Evolutionary conservation across 345 rosid species (phyloP).

Genomic region (Aquilaria malaccensis): DNA sequence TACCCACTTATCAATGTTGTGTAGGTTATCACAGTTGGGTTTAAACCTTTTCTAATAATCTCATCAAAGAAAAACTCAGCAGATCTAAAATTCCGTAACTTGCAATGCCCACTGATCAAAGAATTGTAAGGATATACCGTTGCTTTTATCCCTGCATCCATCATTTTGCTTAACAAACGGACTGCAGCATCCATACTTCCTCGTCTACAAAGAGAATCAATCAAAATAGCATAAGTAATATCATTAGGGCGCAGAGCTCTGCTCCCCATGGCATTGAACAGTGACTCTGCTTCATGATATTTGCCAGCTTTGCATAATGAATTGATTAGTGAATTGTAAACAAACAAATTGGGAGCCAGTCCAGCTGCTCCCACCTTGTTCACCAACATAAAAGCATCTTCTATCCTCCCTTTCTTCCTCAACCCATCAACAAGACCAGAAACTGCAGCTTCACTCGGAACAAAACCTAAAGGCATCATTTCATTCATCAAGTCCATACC

Average conservation of each 20-base stretch:
- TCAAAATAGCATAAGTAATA: slow-evolving; percentile 65
- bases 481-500: slow-evolving; percentile 53
- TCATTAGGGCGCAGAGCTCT: slow-evolving; percentile 42
- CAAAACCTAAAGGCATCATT: slow-evolving; percentile 51
- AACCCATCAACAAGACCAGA: slow-evolving; percentile 59
- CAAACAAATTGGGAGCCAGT: slow-evolving; percentile 54
- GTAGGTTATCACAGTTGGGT: slow-evolving; percentile 72
- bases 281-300: slow-evolving; percentile 56
- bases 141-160: slow-evolving; percentile 31
- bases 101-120: slow-evolving; percentile 72
- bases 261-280: slow-evolving; percentile 48
- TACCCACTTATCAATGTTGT: slow-evolving; percentile 70
- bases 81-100: slow-evolving; percentile 43
- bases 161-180: slow-evolving; percentile 49
- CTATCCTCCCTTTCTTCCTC: slow-evolving; percentile 53
- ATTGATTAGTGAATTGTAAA: slow-evolving; percentile 67
- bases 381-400: slow-evolving; percentile 53
- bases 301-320: slow-evolving; percentile 56
- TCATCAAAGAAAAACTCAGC: slow-evolving; percentile 50
- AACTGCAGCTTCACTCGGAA: slow-evolving; percentile 68
- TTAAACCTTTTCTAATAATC: slow-evolving; percentile 49
- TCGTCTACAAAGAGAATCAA: slow-evolving; percentile 75
- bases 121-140: slow-evolving; percentile 79
- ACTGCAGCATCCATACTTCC: slow-evolving; percentile 54
- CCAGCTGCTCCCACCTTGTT: slow-evolving; percentile 40